Base-by-base conservation (phyloP, 1,284 basidiomycete genomes). In the Tilletia setariae region DNA sequence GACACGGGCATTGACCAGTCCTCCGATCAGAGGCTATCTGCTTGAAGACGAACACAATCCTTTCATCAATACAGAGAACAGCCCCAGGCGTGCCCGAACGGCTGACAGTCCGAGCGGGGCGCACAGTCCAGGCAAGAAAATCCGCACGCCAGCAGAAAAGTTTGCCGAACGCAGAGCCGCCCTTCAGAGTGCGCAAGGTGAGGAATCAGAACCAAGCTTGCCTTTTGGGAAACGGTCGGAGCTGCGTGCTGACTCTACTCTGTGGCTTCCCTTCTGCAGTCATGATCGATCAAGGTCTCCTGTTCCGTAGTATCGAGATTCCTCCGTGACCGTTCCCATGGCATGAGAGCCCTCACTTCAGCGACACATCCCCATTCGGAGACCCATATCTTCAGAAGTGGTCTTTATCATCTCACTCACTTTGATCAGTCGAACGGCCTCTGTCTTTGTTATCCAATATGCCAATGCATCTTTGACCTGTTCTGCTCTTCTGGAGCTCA, bases 281-380 rank as follows among this genome's bases (percentile, higher is more conserved):
- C n/a, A 30, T 61, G 56, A 61, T 61, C 28, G 56, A 61, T 19
- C 15, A 61, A 61, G 56, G 56, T n/a, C 56, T 61, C 8, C 16
- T 35, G 56, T 32, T 8, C 4, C 56, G 56, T n/a, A 40, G 35
- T 11, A 40, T 40, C 35, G 35, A 40, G 35, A 11, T 40, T 40
- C 35, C 35, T 11, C 35, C 35, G 11, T 40, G 35, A 40, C 35
- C 35, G 6, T 4, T 40, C 35, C 11, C 35, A 6, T 11, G 35
- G n/a, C n/a, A n/a, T n/a, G n/a, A n/a, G n/a, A 6, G 35, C 35
- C 35, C 11, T 11, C 35, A 40, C 4, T 40, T 40, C 35, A 40
- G 35, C 11, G 6, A 6, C 35, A 40, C 35, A 40, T 6, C 35
- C 35, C 35, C 11, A 6, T 40, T 40, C 11, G 6, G 35, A 40